Percentiles rank a stretch among this genome's conserved stretches.
Evolutionary conservation across 345 rosid species (phyloP).

Genomic region (Sonneratia caseolaris): DNA sequence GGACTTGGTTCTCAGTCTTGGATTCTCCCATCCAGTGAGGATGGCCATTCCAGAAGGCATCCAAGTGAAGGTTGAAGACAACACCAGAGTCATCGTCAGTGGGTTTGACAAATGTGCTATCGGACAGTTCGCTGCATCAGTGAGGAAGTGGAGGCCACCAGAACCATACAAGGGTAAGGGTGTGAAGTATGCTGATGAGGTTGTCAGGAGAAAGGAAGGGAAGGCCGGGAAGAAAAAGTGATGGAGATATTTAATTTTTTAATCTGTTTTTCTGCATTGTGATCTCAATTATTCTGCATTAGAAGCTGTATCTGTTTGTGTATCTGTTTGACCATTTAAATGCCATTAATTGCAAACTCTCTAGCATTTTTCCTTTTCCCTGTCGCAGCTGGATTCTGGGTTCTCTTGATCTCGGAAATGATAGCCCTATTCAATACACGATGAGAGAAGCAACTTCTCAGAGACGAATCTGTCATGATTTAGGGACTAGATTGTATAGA

Average conservation of each 20-base stretch:
- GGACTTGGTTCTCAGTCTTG: conserved; percentile 70
- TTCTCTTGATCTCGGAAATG: background rate
- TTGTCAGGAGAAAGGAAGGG: conserved; percentile 76
- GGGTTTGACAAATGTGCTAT: conserved; percentile 71
- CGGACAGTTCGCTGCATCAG: conserved; percentile 82
- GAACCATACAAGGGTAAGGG: conserved; percentile 99
- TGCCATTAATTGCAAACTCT: background rate
- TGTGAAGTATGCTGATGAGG: conserved; percentile 75
- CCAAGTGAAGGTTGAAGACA: conserved; percentile 79
- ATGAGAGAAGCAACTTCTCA: background rate
- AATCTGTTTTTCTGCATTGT: background rate
- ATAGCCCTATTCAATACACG: background rate
- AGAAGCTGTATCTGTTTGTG: background rate
- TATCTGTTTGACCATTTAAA: background rate
- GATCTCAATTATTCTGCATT: background rate
- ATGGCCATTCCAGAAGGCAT: conserved; percentile 67
- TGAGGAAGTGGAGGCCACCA: conserved; percentile 93
- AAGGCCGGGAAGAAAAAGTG: conserved; percentile 97
- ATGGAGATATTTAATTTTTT: background rate
- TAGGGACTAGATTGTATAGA: no score
- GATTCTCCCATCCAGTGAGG: conserved; percentile 90
- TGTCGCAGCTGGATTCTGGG: background rate
- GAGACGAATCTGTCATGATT: background rate
- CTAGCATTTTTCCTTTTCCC: background rate
- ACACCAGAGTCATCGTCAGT: conserved; percentile 56